These are phyloP conservation scores for Nakaseomyces delphensis DNA, from an alignment of 1,139 yeast genomes.

Conservation along the genomic window DNA sequence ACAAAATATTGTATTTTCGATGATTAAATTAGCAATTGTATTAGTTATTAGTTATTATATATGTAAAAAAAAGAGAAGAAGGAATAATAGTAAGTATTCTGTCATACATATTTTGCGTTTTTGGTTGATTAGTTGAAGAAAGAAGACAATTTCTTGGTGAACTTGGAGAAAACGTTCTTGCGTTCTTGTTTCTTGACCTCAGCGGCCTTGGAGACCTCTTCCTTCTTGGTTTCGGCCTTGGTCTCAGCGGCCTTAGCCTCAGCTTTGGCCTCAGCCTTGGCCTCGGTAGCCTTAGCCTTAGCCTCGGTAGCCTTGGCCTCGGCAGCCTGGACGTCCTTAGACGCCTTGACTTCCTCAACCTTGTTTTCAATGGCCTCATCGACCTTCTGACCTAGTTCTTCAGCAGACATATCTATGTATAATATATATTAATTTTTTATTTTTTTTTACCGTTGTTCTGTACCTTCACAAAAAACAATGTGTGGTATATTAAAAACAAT, in stretches of 20 bases:
- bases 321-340: constrained; percentile 10
- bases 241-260: constrained; percentile 17
- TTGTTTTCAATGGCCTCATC: constrained; percentile 9
- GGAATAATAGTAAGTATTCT: not conserved
- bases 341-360: constrained; percentile 8
- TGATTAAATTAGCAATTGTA: no score
- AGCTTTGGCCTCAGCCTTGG: constrained; percentile 18
- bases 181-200: constrained; percentile 13
- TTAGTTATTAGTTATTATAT: constrained; percentile 8
- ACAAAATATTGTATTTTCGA: no score
- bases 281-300: constrained; percentile 12
- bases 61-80: constrained; percentile 1
- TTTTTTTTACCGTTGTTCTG: not conserved
- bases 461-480: not conserved
- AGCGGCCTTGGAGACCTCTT: constrained; percentile 11
- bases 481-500: not conserved
- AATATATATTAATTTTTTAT: not conserved
- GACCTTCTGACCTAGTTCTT: constrained; percentile 8
- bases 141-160: constrained; percentile 4
- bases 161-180: constrained; percentile 7
- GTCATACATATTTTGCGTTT: no score
- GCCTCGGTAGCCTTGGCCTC: no score
- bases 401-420: constrained; percentile 9
- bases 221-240: constrained; percentile 22
- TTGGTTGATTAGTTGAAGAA: constrained; percentile 5